A percentile compares a stretch with the other conserved stretches of the same genome.
These are phyloP conservation scores for Populus hybrid DNA, from an alignment of 441 rosid genomes.

Conservation along the genomic window DNA sequence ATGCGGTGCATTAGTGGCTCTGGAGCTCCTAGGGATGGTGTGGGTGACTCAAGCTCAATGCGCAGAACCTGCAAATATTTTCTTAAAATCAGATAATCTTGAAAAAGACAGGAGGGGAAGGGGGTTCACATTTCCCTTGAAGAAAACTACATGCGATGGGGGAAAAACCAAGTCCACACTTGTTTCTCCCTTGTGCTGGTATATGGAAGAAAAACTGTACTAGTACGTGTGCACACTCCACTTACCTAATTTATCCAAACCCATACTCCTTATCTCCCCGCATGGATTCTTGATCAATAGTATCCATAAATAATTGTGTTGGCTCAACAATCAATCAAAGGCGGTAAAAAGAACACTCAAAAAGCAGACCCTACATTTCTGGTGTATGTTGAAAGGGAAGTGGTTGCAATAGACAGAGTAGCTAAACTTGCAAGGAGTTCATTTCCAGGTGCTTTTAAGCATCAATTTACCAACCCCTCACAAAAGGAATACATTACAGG, in stretches of 20 bases:
- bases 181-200: background rate
- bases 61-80: constrained; percentile 56
- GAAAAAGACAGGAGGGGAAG: background rate
- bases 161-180: background rate
- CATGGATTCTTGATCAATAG: background rate
- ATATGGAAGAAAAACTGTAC: background rate
- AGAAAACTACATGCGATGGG: background rate
- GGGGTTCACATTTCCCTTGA: background rate
- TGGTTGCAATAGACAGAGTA: background rate
- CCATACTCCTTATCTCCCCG: background rate
- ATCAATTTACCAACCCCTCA: background rate
- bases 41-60: constrained; percentile 76
- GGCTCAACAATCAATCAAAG: background rate
- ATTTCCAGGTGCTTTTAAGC: background rate
- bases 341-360: background rate
- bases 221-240: background rate
- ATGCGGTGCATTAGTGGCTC: constrained; percentile 88
- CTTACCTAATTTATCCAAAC: background rate
- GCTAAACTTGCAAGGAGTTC: background rate
- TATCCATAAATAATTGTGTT: background rate
- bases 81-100: constrained; percentile 10
- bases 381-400: background rate
- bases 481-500: background rate
- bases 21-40: constrained; percentile 72
- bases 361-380: background rate